phyloP scores from a whole-genome alignment of 768 basidiomycete genomes.

The Cytidiella melzeri region DNA sequence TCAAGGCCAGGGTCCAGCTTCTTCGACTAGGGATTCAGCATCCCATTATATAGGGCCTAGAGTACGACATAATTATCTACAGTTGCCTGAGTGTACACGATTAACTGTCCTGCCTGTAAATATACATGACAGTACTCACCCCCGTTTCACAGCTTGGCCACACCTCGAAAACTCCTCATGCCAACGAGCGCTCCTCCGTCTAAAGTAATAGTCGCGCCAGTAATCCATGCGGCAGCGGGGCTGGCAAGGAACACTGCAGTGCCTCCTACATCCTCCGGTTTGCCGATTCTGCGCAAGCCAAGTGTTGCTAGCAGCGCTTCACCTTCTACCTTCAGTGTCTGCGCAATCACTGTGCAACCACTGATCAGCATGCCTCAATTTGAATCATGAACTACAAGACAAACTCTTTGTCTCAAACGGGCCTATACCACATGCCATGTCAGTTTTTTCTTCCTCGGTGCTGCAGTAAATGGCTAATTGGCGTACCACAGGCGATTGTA shows the following conservation, averaged over 20 bases:
- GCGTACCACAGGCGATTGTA: slow-evolving; percentile 59
- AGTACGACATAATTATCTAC: too few relatives aligned
- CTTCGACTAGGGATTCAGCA: slow-evolving; percentile 2
- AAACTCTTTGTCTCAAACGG: too few relatives aligned
- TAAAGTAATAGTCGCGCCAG: slow-evolving; percentile 54
- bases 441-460: too few relatives aligned
- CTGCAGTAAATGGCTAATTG: slow-evolving; percentile 18
- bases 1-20: slow-evolving; percentile 1
- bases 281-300: slow-evolving; percentile 53
- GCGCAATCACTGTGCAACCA: slow-evolving; percentile 49
- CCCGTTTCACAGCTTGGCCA: slow-evolving; percentile 2
- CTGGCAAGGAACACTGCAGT: slow-evolving; percentile 57
- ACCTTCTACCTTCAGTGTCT: slow-evolving; percentile 40
- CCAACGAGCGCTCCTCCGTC: slow-evolving; percentile 52
- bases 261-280: slow-evolving; percentile 59
- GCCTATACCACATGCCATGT: too few relatives aligned
- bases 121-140: too few relatives aligned
- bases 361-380: too few relatives aligned
- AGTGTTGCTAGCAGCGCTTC: slow-evolving; percentile 37
- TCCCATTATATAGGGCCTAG: not conserved
- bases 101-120: too few relatives aligned
- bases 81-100: too few relatives aligned
- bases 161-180: slow-evolving; percentile 2
- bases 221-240: slow-evolving; percentile 56
- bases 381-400: slow-evolving; percentile 10